Evolutionary conservation across 2,329 filamentous ascomycete species (phyloP), one percentile per base, ranked within the genome.

Genomic region (Chrysoporthe puriensis): DNA sequence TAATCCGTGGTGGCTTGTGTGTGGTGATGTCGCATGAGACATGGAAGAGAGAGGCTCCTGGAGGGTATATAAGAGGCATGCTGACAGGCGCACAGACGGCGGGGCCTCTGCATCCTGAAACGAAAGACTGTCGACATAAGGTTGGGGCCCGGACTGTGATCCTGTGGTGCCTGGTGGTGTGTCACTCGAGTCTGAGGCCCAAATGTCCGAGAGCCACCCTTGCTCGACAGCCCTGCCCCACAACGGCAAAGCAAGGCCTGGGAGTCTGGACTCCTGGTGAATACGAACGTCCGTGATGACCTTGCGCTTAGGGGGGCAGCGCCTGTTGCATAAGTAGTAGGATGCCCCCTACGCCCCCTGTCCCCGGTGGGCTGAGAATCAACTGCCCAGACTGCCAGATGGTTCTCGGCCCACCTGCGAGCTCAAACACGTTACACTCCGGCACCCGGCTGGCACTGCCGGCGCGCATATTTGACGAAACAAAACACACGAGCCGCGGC

Each of bases 41-140:
- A 64, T 66, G 64, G 64, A 69, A 66, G 64, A 60, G 66, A 21
- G 58, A 56, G 43, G 54, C 14, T 26, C 36, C 18, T 26, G 26
- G 44, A 40, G 16, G 61, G 52, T 64, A 62, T 52, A 64, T 64
- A 63, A 64, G 61, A 48, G 64, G 40, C 44, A 46, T 62, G 64
- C 59, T 62, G 42, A 48, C 54, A 57, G 54, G 61, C 63, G 67
- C 67, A 69, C 63, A 67, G 67, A 67, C 64, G 61, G 64, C 63
- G 67, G 64, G 67, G 66, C 59, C 44, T 40, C 32, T 61, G 46
- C 56, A 57, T 56, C 62, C 66, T 67, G 66, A 67, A 67, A 64
- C 66, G 44, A 40, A 43, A 26, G 64, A 66, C 64, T 46, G 58
- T 66, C 52, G 64, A 50, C 58, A 57, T 60, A 66, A 66, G 64